These are phyloP conservation scores for Dictyostelium discoideum DNA, from an alignment of 78 protist species.

Conservation along the genomic window dicty_2.7 NC_007090.3:4397001-4397500, in stretches of 20 bases:
- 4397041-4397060: too few species aligned
- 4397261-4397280: not conserved
- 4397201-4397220: too few species aligned
- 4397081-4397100: not conserved
- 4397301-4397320: not conserved
- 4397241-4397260: not conserved
- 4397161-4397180: not conserved
- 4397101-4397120: too few species aligned
- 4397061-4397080: not conserved
- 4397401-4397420: not conserved
- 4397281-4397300: not conserved
- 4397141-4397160: not conserved
- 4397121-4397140: not conserved
- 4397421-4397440: not conserved
- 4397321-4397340: not conserved
- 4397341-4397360: not conserved
- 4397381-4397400: not conserved
- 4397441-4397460: too few species aligned
- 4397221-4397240: too few species aligned
- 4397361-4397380: not conserved
- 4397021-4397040: too few species aligned
- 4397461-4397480: too few species aligned
- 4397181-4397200: too few species aligned
- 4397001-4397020: too few species aligned
- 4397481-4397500: not conserved